A percentile compares a stretch with the other conserved stretches of the same genome.
Evolutionary conservation across 1,284 basidiomycete species (phyloP).

Genomic region (Erythrobasidium hasegawianum): DNA sequence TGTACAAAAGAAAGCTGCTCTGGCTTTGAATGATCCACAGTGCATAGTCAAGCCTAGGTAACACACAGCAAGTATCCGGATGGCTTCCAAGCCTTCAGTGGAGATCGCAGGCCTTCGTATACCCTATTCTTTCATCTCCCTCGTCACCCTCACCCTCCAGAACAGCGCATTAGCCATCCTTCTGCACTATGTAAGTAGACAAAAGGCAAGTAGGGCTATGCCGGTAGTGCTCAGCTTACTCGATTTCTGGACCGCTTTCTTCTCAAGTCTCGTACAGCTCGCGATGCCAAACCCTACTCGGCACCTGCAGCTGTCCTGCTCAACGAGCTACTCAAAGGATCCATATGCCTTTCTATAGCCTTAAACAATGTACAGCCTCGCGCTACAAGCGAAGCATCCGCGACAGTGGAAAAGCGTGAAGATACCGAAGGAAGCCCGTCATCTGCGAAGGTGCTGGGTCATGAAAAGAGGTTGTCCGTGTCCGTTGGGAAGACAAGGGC

Average conservation of each 20-base stretch:
- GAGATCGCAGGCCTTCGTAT: slow-evolving; percentile 15
- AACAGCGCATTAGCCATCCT: slow-evolving; percentile 84
- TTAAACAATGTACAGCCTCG: slow-evolving; percentile 47
- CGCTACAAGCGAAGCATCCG: not conserved
- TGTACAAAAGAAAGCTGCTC: too few species aligned
- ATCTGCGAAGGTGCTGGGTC: not conserved
- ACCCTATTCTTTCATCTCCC: slow-evolving; percentile 44
- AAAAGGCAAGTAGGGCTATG: not conserved
- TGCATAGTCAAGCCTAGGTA: too few species aligned
- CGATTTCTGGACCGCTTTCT: slow-evolving; percentile 9
- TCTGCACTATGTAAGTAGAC: slow-evolving; percentile 67
- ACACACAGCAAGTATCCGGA: too few species aligned
- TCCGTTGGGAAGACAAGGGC: not conserved
- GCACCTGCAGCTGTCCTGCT: slow-evolving; percentile 86
- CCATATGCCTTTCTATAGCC: slow-evolving; percentile 72
- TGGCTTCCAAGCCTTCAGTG: not conserved
- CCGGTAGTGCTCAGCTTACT: not conserved
- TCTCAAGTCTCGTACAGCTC: slow-evolving; percentile 46
- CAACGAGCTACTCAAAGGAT: slow-evolving; percentile 86
- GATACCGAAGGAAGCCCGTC: too few species aligned
- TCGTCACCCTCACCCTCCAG: slow-evolving; percentile 87
- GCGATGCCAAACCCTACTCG: slow-evolving; percentile 61
- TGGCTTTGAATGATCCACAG: too few species aligned
- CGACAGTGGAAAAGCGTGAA: not conserved
- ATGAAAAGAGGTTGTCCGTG: slow-evolving; percentile 7